Percentiles rank a stretch among this genome's conserved stretches.
These are phyloP conservation scores for Phytophthora kernoviae DNA, from an alignment of 352 stramenopile genomes.

Conservation along the genomic window DNA sequence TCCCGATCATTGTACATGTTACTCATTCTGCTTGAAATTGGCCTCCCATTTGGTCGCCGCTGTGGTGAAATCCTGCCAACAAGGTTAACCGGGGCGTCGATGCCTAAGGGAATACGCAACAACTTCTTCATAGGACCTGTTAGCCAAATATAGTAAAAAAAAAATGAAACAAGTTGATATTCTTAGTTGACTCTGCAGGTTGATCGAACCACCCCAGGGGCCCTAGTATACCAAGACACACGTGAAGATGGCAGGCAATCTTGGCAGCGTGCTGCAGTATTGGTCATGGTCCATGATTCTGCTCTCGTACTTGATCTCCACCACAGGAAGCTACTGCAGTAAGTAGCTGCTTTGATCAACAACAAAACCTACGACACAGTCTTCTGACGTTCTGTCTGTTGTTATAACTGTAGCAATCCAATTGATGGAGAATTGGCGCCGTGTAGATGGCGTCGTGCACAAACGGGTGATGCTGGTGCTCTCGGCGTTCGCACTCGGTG, in stretches of 20 bases:
- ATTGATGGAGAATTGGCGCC: conserved; percentile 72
- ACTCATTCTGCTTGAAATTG: too few species aligned
- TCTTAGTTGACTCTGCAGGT: too few species aligned
- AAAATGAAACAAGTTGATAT: too few species aligned
- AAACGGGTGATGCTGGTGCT: conserved; percentile 49
- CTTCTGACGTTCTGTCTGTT: not conserved
- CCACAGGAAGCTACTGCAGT: conserved; percentile 74
- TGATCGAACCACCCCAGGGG: too few species aligned
- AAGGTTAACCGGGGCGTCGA: too few species aligned
- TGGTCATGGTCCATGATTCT: conserved; percentile 51
- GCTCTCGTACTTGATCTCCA: conserved; percentile 59
- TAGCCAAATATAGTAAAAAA: too few species aligned
- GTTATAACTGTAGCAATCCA: conserved; percentile 52
- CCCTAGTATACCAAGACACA: too few species aligned
- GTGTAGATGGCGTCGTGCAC: conserved; percentile 18
- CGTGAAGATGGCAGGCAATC: conserved; percentile 11
- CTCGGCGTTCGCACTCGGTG: conserved; percentile 47
- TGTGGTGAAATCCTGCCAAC: too few species aligned
- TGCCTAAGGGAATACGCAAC: too few species aligned
- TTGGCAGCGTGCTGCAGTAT: conserved; percentile 35
- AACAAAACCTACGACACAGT: not conserved
- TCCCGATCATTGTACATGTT: too few species aligned
- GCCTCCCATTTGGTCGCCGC: too few species aligned
- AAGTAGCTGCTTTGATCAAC: conserved; percentile 12
- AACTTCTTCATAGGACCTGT: too few species aligned